Base-by-base conservation (phyloP, 2,329 filamentous ascomycete genomes). In the Cladosporium sp. region DNA sequence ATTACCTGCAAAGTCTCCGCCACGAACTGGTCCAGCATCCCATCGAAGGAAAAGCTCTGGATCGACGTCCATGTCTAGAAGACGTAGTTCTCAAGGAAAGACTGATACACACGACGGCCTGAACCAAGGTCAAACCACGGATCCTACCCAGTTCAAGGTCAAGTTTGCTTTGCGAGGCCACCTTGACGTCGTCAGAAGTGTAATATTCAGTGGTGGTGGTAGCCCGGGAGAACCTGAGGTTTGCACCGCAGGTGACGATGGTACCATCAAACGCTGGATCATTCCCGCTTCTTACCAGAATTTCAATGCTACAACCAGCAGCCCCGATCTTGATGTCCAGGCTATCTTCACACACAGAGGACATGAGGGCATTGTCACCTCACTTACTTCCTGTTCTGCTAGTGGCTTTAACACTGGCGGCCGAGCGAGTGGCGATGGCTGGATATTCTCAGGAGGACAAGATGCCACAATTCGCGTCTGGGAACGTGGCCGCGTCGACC, bases 361-460 rank as follows among this genome's bases (percentile, higher is more conserved):
- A 9, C 94, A 99, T 70, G 84, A 87, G n/a, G 93, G 94, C 3
- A 86, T 92, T 2, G 92, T 99, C 2, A 89, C 95, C 40, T 91
- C 86, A 43, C 78, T 99, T 25, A 88, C 93, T 0, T 89, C 93
- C 3, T 97, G 91, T 81, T 92, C 91, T 2, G 87, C 91, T 2
- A 88, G 90, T 1, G 94, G 90, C 69, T 96, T 97, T 72, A 89
- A 90, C 7, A 95, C 91, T 17, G 90, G 92, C 37, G 92, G 92
- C 6, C 86, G 92, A 63, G 90, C 90, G 7, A 86, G 89, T 67
- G 93, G 93, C 34, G 94, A 97, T 67, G 94, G 94, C 28, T 99
- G 94, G 94, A 92, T 99, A 64, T 99, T 99, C 74, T 97, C 93
- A 5, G 94, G 94, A 61, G 94, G 94, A 3, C 92, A 97, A 72